phyloP scores from a whole-genome alignment of 306 rosid species.

The Astragalus membranaceus region DNA sequence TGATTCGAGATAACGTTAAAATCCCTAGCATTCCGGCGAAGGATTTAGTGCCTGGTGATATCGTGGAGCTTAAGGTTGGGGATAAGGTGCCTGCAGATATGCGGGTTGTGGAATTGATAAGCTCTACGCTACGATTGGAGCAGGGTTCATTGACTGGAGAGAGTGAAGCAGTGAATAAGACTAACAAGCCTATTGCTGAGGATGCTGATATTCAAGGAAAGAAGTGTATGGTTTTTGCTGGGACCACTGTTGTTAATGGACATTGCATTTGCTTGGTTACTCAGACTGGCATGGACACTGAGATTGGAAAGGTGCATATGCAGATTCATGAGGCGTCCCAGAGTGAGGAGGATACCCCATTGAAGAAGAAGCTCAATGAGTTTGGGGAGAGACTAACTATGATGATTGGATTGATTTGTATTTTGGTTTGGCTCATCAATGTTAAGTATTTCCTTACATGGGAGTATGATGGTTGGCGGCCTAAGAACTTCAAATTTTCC shows the following conservation, averaged over 20 bases:
- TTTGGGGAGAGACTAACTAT: conserved; percentile 42
- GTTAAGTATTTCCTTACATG: conserved; percentile 48
- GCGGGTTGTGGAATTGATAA: conserved; percentile 47
- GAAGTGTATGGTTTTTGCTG: conserved; percentile 56
- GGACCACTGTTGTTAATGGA: conserved; percentile 74
- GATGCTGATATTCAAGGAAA: conserved; percentile 49
- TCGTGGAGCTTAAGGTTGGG: conserved; percentile 52
- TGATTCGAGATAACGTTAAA: conserved; percentile 42
- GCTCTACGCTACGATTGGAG: conserved; percentile 48
- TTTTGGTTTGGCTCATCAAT: conserved; percentile 48
- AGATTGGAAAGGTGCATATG: conserved; percentile 73
- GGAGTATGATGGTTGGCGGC: conserved; percentile 43
- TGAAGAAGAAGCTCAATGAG: conserved; percentile 69
- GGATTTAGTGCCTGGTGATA: conserved; percentile 78
- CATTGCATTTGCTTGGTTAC: conserved; percentile 66
- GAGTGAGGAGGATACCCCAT: conserved; percentile 67
- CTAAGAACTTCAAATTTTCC: conserved; percentile 43
- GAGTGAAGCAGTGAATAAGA: conserved; percentile 52
- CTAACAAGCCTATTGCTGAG: conserved; percentile 30
- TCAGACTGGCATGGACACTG: conserved; percentile 57
- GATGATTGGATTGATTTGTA: conserved; percentile 46
- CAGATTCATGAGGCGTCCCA: conserved; percentile 66
- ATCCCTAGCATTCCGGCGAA: conserved; percentile 47
- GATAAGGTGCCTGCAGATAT: conserved; percentile 56
- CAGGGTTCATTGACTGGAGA: conserved; percentile 59